Evolutionary conservation across 306 rosid genomes (phyloP).

Genomic region (Fragaria iinumae): DNA sequence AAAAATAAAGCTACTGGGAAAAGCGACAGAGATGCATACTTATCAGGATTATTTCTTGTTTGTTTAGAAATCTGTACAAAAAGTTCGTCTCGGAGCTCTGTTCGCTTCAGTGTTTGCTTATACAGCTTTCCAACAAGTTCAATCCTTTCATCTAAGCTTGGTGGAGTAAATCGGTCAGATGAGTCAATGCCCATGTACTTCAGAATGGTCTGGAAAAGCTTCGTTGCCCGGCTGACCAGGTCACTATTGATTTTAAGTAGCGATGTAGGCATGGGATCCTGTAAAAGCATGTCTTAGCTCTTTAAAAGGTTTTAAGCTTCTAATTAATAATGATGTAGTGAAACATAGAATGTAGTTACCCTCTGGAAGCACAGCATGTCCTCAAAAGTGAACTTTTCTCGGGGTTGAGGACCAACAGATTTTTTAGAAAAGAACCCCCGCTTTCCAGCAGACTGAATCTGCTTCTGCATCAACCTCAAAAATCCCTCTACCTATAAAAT

Average conservation of each 20-base stretch:
- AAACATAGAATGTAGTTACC: slow-evolving; percentile 41
- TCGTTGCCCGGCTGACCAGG: slow-evolving; percentile 78
- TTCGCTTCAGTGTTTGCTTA: slow-evolving; percentile 86
- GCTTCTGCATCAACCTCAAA: slow-evolving; percentile 85
- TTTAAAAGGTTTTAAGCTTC: background rate
- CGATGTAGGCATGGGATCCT: slow-evolving; percentile 93
- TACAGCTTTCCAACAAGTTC: slow-evolving; percentile 80
- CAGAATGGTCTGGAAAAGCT: slow-evolving; percentile 80
- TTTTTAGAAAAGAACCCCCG: slow-evolving; percentile 87
- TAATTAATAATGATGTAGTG: background rate
- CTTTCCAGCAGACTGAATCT: slow-evolving; percentile 91
- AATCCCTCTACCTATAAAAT: slow-evolving; percentile 78
- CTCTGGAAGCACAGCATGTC: slow-evolving; percentile 97
- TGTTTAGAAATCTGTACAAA: slow-evolving; percentile 91
- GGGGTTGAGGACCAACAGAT: slow-evolving; percentile 70
- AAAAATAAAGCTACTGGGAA: slow-evolving; percentile 17
- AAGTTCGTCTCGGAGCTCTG: slow-evolving; percentile 94
- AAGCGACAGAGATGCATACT: slow-evolving; percentile 40
- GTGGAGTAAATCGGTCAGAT: slow-evolving; percentile 59
- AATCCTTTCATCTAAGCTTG: slow-evolving; percentile 73
- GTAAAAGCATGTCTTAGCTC: slow-evolving; percentile 26
- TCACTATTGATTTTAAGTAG: slow-evolving; percentile 77
- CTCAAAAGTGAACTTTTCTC: slow-evolving; percentile 79
- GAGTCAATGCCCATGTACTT: slow-evolving; percentile 90
- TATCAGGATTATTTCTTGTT: slow-evolving; percentile 87